A percentile compares a stretch with the other conserved stretches of the same genome.
Conservation (phyloP, 2,329 filamentous ascomycete genomes). For the Trichoderma semiorbis region DNA sequence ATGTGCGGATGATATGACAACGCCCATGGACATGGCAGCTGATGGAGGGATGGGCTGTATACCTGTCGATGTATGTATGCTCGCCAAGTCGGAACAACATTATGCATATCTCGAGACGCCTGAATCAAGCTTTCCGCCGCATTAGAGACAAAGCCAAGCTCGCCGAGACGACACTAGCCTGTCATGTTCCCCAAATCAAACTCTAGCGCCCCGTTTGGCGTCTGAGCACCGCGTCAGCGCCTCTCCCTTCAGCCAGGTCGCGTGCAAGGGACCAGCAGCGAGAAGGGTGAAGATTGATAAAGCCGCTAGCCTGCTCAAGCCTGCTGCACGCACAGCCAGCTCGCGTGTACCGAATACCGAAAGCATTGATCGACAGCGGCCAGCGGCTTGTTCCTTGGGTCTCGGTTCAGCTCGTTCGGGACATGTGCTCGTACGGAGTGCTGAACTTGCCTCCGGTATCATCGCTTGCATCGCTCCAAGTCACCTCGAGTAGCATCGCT, state of each 20-base stretch:
- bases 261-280: neutral
- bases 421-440: neutral
- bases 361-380: neutral
- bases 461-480: neutral
- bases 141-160: slow-evolving; percentile 15
- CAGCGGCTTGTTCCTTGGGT: neutral
- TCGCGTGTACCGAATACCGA: neutral
- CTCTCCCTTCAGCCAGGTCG: slow-evolving; percentile 8
- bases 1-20: neutral
- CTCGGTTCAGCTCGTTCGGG: neutral
- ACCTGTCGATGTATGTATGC: neutral
- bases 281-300: neutral
- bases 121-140: slow-evolving; percentile 17
- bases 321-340: neutral
- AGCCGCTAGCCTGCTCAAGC: neutral
- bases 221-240: slow-evolving; percentile 3
- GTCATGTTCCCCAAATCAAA: neutral
- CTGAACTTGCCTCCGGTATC: neutral
- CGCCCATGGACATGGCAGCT: neutral
- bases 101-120: slow-evolving; percentile 12
- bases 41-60: neutral
- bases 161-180: slow-evolving; percentile 9
- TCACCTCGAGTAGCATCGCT: neutral
- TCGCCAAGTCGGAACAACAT: slow-evolving; percentile 11
- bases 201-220: slow-evolving; percentile 11